Evolutionary conservation across 2,329 filamentous ascomycete genomes (phyloP), one percentile per base, ranked within the genome.

Genomic region (Epichloe hybrida): DNA sequence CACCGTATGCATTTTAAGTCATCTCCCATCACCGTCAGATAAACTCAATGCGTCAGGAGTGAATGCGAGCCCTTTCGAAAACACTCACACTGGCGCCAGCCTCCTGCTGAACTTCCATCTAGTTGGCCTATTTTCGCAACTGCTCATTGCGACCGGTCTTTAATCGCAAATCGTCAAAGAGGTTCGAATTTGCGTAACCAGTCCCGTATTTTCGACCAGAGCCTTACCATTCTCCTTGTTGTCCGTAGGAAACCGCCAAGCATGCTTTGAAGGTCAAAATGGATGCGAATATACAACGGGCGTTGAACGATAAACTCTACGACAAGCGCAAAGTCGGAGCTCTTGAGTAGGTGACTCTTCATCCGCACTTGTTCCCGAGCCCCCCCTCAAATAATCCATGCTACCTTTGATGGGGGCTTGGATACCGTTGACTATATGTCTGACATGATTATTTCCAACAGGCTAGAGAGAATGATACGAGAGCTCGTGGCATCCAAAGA

Each of bases 301-400:
- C 90, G 58, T 76, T 98, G 65, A 95, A 94, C 66, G 93, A 98
- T 72, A 98, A 96, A 79, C 84, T 97, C 64, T 98, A 98, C 68
- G 93, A 98, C 66, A 95, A 94, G 75, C 82, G 94, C 65, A 98
- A 98, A 70, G 84, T 89, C 63, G 93, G 93, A 57, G 93, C 94
- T 60, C 80, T 98, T 52, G 93, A 98, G 89, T 95, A 82, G 62
- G 85, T 72, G 48, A 53, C 17, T 23, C 9, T 31, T 50, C 21
- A 46, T 21, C 21, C 17, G 8, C 42, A 17, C 21, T 9, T 38
- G 15, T 36, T n/a, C 4, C 37, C 48, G 52, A 38, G 40, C 44
- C 39, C 27, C 37, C 17, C 20, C 46, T 52, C 46, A 43, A 34
- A 34, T 27, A n/a, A n/a, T 41, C 20, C 17, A 37, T 45, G 42